Evolutionary conservation across 2,329 filamentous ascomycete species (phyloP).

Genomic region (Leptographium wingfieldii): DNA sequence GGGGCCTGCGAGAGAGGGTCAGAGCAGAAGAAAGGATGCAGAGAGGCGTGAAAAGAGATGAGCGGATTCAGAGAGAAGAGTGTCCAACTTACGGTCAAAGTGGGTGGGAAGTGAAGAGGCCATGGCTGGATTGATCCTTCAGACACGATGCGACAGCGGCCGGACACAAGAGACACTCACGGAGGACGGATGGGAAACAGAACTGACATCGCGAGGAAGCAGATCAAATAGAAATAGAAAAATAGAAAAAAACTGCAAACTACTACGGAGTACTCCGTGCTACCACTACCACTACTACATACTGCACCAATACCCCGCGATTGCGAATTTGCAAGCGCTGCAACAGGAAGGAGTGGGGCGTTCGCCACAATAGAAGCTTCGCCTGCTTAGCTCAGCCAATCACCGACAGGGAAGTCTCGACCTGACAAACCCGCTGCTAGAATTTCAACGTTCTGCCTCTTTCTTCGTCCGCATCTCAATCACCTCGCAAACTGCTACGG

Average conservation of each 20-base stretch:
- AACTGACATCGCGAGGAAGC: neutral
- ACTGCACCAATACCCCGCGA: neutral
- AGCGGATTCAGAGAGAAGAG: no score
- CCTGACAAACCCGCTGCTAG: neutral
- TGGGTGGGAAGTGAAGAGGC: slow-evolving; percentile 8
- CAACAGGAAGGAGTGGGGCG: neutral
- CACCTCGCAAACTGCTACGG: neutral
- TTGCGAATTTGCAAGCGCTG: neutral
- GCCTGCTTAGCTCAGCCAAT: neutral
- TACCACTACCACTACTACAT: no score
- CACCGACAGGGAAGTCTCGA: neutral
- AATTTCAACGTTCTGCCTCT: neutral
- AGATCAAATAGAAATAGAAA: no score
- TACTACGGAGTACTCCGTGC: no score
- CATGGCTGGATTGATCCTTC: slow-evolving; percentile 2
- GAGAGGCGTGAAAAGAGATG: no score
- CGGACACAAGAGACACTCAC: neutral
- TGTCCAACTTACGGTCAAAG: slow-evolving; percentile 9
- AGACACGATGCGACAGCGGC: neutral
- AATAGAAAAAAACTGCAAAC: neutral
- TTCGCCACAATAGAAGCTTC: neutral
- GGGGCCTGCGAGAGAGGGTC: slow-evolving; percentile 32
- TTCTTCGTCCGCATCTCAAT: neutral
- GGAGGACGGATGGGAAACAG: neutral
- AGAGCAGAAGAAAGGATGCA: neutral